phyloP scores from a whole-genome alignment of 2,329 filamentous ascomycete genomes.

The Aspergillus awamori region DNA sequence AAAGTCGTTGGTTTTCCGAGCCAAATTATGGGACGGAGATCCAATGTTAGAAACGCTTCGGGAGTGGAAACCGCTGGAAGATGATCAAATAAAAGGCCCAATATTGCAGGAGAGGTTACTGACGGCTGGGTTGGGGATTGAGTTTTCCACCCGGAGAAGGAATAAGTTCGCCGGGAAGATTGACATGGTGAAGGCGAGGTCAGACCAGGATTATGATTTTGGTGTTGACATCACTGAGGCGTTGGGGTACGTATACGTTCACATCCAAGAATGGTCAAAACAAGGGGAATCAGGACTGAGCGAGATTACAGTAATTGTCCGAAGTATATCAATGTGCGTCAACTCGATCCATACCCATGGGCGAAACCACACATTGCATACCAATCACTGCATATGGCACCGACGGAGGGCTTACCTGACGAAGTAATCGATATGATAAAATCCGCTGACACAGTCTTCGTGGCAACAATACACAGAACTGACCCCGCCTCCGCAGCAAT shows the following conservation, averaged over 20 bases:
- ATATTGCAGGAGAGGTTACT: background rate
- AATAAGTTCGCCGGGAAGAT: background rate
- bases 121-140: background rate
- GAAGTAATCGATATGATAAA: background rate
- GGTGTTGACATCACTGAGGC: background rate
- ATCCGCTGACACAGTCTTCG: slow-evolving; percentile 6
- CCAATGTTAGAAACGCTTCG: background rate
- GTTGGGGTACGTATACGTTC: background rate
- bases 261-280: no score
- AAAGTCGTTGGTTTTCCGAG: background rate
- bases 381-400: background rate
- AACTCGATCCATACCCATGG: background rate
- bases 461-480: background rate
- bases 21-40: background rate
- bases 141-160: background rate
- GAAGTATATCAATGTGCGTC: slow-evolving; percentile 10
- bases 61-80: background rate
- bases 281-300: no score
- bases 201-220: background rate
- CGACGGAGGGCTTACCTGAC: background rate
- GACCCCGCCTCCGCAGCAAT: background rate
- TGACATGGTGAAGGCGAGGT: background rate
- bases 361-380: background rate
- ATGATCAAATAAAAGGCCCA: background rate
- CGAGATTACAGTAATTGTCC: slow-evolving; percentile 1